Base-by-base conservation (phyloP, 345 rosid genomes). In the Erucastrum elatum region DNA sequence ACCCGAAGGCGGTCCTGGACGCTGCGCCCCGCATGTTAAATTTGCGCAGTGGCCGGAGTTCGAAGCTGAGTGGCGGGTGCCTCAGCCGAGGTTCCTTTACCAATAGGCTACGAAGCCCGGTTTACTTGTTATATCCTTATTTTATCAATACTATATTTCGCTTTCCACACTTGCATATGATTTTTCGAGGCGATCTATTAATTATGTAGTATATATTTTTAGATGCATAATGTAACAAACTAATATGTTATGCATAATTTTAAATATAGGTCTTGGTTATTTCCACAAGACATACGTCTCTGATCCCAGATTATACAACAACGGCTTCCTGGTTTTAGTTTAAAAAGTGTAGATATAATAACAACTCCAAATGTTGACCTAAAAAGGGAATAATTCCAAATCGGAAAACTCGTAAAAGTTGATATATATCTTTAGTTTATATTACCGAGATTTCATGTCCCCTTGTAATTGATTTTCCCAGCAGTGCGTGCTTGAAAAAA, bases 321-420 rank as follows among this genome's bases (percentile, higher is more conserved):
- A 58, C 6, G 13, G 62, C n/a, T 59, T 59, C 64, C 33, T 59
- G 33, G 33, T 59, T 65, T 71, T 56, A 33, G 55, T 72, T 59
- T 59, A 63, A 41, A 66, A 72, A 25, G 62, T 33, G 58, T 31
- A 31, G 56, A 49, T 2, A 49, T 2, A 34, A 41, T 67, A 79
- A 60, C 82, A 44, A 78, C 81, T 78, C 82, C 82, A 34, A 49
- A 79, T 25, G 68, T 64, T 64, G 68, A 34, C 46, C 46, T 2
- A 34, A 8, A 31, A 41, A 31, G 9, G 9, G 13, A 78, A 58
- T 76, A 46, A 53, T 72, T 79, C 77, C 74, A 49, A 61, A 67
- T n/a, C 15, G 44, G 11, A 60, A 60, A 60, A 60, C 64, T 11
- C 15, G 59, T 26, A 26, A 66, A 79, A 46, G 72, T 72, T 66